phyloP scores from a whole-genome alignment of 345 rosid genomes.

The Lepidium africanum region DNA sequence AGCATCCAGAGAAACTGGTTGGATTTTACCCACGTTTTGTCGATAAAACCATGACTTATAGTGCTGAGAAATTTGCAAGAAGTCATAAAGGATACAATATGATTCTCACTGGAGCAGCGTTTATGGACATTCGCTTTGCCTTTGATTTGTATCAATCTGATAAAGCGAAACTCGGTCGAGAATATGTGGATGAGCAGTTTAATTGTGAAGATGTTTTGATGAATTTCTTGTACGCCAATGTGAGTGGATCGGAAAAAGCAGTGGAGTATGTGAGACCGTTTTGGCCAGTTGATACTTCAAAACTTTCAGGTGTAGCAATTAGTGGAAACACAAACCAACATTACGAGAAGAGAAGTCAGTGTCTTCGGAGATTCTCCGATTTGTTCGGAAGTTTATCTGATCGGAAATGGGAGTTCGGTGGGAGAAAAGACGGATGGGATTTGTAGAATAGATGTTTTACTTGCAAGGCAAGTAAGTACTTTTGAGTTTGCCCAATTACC shows the following conservation, averaged over 20 bases:
- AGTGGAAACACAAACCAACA: slow-evolving; percentile 71
- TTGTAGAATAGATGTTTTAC: slow-evolving; percentile 33
- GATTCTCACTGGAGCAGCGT: slow-evolving; percentile 97
- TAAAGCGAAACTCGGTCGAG: slow-evolving; percentile 55
- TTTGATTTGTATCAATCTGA: slow-evolving; percentile 61
- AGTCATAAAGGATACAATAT: slow-evolving; percentile 66
- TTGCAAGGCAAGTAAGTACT: slow-evolving; percentile 21
- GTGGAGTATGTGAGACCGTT: slow-evolving; percentile 88
- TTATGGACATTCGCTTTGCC: slow-evolving; percentile 54
- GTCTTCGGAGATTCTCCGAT: slow-evolving; percentile 51
- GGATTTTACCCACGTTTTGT: slow-evolving; percentile 86
- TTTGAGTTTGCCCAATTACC: neutral
- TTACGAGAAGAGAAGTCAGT: slow-evolving; percentile 61
- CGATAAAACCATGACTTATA: slow-evolving; percentile 50
- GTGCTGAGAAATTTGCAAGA: slow-evolving; percentile 75
- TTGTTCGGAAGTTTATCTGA: slow-evolving; percentile 62
- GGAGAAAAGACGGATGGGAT: slow-evolving; percentile 90
- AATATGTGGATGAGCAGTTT: slow-evolving; percentile 53
- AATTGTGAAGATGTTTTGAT: slow-evolving; percentile 88
- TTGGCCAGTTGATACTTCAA: slow-evolving; percentile 86
- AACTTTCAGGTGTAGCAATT: slow-evolving; percentile 73
- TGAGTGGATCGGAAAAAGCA: slow-evolving; percentile 37
- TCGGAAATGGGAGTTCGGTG: slow-evolving; percentile 53
- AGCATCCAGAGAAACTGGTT: slow-evolving; percentile 71
- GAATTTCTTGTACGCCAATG: slow-evolving; percentile 81